Evolutionary conservation across 2,329 filamentous ascomycete species (phyloP), one percentile per base, ranked within the genome.

Genomic region (Trichothecium roseum): DNA sequence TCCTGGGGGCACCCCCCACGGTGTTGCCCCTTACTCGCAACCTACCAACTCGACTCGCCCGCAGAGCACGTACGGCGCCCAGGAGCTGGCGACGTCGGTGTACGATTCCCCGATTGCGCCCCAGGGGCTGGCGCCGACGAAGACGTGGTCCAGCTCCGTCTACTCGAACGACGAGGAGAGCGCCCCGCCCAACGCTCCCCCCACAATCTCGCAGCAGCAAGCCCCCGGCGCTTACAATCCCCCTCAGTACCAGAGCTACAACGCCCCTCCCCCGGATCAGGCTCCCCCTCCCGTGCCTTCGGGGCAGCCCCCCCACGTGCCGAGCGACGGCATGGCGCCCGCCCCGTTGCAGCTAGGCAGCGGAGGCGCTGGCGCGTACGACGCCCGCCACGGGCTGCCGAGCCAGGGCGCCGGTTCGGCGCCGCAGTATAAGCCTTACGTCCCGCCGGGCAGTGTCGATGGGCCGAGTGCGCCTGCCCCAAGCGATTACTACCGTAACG

Each of bases 51-150:
- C 48, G 34, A 40, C 73, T 38, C 74, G 72, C 13, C 78, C 77
- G 4, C 72, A 78, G 49, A 81, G 76, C 54, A 81, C 74, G 9
- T 82, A 81, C 46, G 77, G 78, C 18, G 74, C 83, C 1, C 84
- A 88, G 57, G 84, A 89, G 59, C 65, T 89, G 32, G 80, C 82
- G 18, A 86, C 83, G 1, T 83, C 81, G 1, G 75, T 74, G 8
- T 88, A 87, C 50, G 81, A 87, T 55, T 83, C 81, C 4, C 83
- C 82, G 29, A 69, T 83, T 28, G 73, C 67, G 10, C 55, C 66
- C 5, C 66, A 71, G 51, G 68, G 66, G 49, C 60, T 62, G 20
- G 57, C 51, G 42, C 59, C 60, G 30, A 53, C 56, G 13, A 57
- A 59, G 16, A 59, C 64, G 2, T 72, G 64, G 45, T 57, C 63